These are phyloP conservation scores for Magnolia officinalis DNA, from an alignment of 164 flowering plant genomes.

Conservation along the genomic window DNA sequence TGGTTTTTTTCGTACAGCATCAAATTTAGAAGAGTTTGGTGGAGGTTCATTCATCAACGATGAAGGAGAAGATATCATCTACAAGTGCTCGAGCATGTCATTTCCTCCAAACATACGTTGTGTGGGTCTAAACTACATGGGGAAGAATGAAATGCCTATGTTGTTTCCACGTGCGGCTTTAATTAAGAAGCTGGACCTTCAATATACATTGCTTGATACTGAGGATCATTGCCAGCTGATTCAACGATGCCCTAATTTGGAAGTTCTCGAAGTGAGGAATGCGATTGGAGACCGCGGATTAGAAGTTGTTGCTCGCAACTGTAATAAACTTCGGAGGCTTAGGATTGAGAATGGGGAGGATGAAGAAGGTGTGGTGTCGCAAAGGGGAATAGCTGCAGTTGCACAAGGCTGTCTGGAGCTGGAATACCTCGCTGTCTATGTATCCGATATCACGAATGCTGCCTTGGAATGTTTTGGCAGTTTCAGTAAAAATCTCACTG, in stretches of 20 bases:
- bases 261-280: conserved; percentile 81
- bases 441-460: conserved; percentile 79
- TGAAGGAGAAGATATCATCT: background rate
- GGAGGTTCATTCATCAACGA: conserved; percentile 57
- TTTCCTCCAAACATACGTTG: conserved; percentile 58
- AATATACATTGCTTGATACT: conserved; percentile 70
- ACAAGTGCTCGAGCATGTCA: conserved; percentile 30
- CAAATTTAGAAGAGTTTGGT: conserved; percentile 72
- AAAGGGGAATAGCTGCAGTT: conserved; percentile 72
- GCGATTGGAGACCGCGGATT: conserved; percentile 78
- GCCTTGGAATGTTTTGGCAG: conserved; percentile 63
- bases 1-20: conserved; percentile 58
- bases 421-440: conserved; percentile 83
- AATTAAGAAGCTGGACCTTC: conserved; percentile 79
- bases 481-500: conserved; percentile 58
- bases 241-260: conserved; percentile 81
- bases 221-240: conserved; percentile 76
- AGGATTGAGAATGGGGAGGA: conserved; percentile 88
- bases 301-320: conserved; percentile 53
- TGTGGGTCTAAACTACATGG: conserved; percentile 66
- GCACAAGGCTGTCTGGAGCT: conserved; percentile 75
- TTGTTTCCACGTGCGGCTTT: conserved; percentile 55
- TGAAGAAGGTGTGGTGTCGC: conserved; percentile 76
- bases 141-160: conserved; percentile 56
- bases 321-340: conserved; percentile 65